Evolutionary conservation across 768 basidiomycete genomes (phyloP).

Genomic region (Phanerochaete carnosa): DNA sequence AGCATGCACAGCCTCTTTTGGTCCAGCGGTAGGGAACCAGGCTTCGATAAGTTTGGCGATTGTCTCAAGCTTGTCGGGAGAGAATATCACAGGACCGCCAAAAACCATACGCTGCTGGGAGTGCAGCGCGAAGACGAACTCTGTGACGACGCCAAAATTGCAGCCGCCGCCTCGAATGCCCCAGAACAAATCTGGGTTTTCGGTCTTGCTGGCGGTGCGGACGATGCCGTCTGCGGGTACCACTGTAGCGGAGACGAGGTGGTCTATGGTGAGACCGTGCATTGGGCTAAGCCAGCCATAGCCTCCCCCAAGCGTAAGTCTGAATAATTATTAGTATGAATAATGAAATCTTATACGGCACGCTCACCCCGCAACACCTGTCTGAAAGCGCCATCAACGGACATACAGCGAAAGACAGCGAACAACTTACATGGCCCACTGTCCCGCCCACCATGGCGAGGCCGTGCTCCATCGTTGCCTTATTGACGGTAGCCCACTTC

Average conservation of each 20-base stretch:
- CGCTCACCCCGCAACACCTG: constrained; percentile 45
- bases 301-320: constrained; percentile 48
- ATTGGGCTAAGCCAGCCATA: constrained; percentile 44
- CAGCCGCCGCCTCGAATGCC: constrained; percentile 47
- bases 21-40: constrained; percentile 32
- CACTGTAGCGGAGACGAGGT: constrained; percentile 37
- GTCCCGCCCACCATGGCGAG: constrained; percentile 48
- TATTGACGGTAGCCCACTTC: constrained; percentile 45
- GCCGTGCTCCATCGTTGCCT: constrained; percentile 38
- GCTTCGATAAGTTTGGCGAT: constrained; percentile 23
- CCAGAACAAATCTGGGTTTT: constrained; percentile 41
- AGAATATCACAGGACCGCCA: constrained; percentile 37
- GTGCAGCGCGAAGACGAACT: constrained; percentile 41
- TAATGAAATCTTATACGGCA: not conserved
- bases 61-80: constrained; percentile 17
- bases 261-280: constrained; percentile 42
- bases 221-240: constrained; percentile 40
- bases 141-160: constrained; percentile 50
- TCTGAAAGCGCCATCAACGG: constrained; percentile 22
- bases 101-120: constrained; percentile 44
- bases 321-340: constrained; percentile 15
- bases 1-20: constrained; percentile 34
- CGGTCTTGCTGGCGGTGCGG: constrained; percentile 21
- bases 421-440: constrained; percentile 44
- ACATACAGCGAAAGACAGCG: not conserved